These are phyloP conservation scores for Rutidosis leptorrhynchoides DNA, from an alignment of 129 eudicot species.

Conservation along the genomic window DNA sequence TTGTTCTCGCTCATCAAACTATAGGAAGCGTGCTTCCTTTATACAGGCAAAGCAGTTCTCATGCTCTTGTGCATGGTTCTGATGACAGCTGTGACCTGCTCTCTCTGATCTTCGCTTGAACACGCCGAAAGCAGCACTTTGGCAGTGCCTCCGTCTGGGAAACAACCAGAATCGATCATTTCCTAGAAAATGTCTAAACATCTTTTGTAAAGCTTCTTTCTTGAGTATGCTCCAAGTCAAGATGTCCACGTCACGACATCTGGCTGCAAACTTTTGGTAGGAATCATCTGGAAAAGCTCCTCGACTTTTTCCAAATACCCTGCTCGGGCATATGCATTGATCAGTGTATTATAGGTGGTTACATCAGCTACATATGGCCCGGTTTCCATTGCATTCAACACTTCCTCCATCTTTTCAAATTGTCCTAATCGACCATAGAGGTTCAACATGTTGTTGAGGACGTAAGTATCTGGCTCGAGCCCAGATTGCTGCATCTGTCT, in stretches of 20 bases:
- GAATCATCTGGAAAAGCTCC: slow-evolving; percentile 47
- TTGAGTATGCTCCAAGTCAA: slow-evolving; percentile 81
- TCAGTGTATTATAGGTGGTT: slow-evolving; percentile 86
- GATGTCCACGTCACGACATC: slow-evolving; percentile 90
- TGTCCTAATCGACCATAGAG: slow-evolving; percentile 80
- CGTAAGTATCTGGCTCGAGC: slow-evolving; percentile 68
- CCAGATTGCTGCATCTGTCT: slow-evolving; percentile 66
- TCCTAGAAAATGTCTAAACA: slow-evolving; percentile 79
- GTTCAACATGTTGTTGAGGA: slow-evolving; percentile 70
- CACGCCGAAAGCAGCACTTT: slow-evolving; percentile 81
- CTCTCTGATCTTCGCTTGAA: slow-evolving; percentile 68
- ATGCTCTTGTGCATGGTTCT: slow-evolving; percentile 73
- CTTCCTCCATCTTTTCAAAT: slow-evolving; percentile 81
- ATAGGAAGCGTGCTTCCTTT: too few species aligned
- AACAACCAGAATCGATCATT: slow-evolving; percentile 86
- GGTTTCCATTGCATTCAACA: slow-evolving; percentile 58
- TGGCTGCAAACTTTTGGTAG: slow-evolving; percentile 47
- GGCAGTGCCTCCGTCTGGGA: slow-evolving; percentile 92
- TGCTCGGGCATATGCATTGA: slow-evolving; percentile 71
- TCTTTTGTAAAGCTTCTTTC: slow-evolving; percentile 65
- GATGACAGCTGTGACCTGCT: slow-evolving; percentile 69
- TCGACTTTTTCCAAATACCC: slow-evolving; percentile 83
- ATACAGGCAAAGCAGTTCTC: slow-evolving; percentile 23
- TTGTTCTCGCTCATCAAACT: too few species aligned
- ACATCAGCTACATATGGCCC: slow-evolving; percentile 54